Evolutionary conservation across 2,329 filamentous ascomycete genomes (phyloP), one percentile per base, ranked within the genome.

Genomic region (Hymenoscyphus occultus): DNA sequence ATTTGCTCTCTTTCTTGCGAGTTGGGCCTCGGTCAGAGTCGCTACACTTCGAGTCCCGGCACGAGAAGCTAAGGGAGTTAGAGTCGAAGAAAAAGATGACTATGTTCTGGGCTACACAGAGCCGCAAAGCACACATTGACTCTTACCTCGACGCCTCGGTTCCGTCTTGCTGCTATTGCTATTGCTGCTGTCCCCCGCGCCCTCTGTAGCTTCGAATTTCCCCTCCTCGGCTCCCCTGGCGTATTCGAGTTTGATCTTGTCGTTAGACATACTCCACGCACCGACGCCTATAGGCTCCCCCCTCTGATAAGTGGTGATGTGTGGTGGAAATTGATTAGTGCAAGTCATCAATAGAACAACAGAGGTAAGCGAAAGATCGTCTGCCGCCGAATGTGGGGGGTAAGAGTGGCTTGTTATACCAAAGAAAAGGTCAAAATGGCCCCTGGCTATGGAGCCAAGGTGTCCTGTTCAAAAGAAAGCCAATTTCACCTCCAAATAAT

Each of bases 1-100:
- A 80, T 96, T 96, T 74, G 92, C 91, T 69, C 93, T 85, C 81
- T 97, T 97, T 76, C 93, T 89, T 40, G 90, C 91, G 65, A 97
- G 85, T 78, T 97, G 93, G 68, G 92, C 90, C 14, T 91, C 90
- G 22, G 91, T 96, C 74, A 97, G 83, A 73, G 91, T 94, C 69
- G 92, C 92, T 64, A 96, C 93, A 69, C 91, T 93, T 70, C 92
- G 86, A 65, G 90, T 85, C 59, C 84, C 84, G 83, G 72, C 73
- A 51, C 73, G 71, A 40, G 73, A 73, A 60, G 70, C 73, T 74
- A 45, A 22, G 64, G 42, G 16, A 65, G 68, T 73, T 63, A 71
- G 68, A 63, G 56, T 56, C 39, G 7, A 31, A 32, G 22, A n/a
- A 14, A 39, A n/a, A 59, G 19, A 40, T 42, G 14, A 7, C 14